A percentile compares a stretch with the other conserved stretches of the same genome.
These are phyloP conservation scores for Pythium utonaiense DNA, from an alignment of 352 stramenopile genomes.

Conservation along the genomic window DNA sequence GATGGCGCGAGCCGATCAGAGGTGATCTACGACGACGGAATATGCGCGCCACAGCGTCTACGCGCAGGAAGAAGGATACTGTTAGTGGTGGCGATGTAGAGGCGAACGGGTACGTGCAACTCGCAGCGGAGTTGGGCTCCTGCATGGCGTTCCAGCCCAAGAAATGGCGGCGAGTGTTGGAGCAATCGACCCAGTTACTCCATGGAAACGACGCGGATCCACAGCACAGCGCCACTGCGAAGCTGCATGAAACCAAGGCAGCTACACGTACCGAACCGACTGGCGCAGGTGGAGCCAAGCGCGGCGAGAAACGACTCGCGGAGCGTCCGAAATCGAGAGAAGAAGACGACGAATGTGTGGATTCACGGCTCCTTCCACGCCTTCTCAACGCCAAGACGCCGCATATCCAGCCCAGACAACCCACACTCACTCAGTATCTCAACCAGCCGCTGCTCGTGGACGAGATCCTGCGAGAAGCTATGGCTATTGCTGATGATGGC, in stretches of 20 bases:
- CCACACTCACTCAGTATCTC: constrained; percentile 21
- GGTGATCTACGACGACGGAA: constrained; percentile 3
- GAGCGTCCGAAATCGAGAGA: background rate
- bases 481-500: background rate
- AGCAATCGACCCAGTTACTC: constrained; percentile 33
- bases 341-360: background rate
- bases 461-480: constrained; percentile 19
- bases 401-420: background rate
- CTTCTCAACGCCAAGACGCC: background rate
- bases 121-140: constrained; percentile 39
- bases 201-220: background rate
- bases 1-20: background rate
- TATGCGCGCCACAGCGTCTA: constrained; percentile 4
- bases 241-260: background rate
- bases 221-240: background rate
- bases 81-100: background rate
- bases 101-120: constrained; percentile 40
- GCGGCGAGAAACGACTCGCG: background rate
- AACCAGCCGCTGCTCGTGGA: constrained; percentile 21
- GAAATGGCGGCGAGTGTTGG: constrained; percentile 47
- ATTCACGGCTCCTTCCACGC: background rate
- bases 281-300: background rate
- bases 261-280: background rate
- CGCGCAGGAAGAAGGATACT: background rate
- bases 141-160: constrained; percentile 61